Evolutionary conservation across 805 yeast genomes (phyloP).

Genomic region (Dipodascus geniculatus): DNA sequence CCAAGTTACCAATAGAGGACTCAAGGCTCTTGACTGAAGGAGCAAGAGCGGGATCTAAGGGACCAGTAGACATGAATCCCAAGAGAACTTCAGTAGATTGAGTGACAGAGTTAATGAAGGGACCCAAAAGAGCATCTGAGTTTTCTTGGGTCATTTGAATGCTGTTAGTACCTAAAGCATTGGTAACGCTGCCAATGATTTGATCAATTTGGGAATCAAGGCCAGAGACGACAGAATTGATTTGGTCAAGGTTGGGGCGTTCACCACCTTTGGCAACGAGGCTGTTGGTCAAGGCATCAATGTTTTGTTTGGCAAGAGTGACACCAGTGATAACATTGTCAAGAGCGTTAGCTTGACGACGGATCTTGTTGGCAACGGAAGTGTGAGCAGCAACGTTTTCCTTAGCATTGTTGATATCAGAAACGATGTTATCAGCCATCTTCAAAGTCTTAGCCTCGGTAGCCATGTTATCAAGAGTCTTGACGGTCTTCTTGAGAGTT

Average conservation of each 20-base stretch:
- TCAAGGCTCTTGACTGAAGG: conserved; percentile 16
- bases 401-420: conserved; percentile 9
- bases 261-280: background rate
- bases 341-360: background rate
- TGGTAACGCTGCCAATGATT: conserved; percentile 8
- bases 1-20: conserved; percentile 13
- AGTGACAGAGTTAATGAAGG: conserved; percentile 9
- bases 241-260: conserved; percentile 11
- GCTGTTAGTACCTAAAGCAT: conserved; percentile 5
- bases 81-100: background rate
- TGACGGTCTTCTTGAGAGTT: background rate
- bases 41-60: conserved; percentile 13
- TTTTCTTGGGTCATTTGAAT: background rate
- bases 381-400: background rate
- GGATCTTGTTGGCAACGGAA: background rate
- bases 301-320: conserved; percentile 4
- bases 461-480: background rate
- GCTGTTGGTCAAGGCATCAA: conserved; percentile 4
- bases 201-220: conserved; percentile 17
- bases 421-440: conserved; percentile 7
- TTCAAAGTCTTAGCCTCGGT: conserved; percentile 2
- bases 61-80: background rate
- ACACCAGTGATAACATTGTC: conserved; percentile 3
- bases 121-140: conserved; percentile 15
- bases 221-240: conserved; percentile 13